phyloP scores from a whole-genome alignment of 768 basidiomycete genomes.

The Candolleomyces aberdarensis region DNA sequence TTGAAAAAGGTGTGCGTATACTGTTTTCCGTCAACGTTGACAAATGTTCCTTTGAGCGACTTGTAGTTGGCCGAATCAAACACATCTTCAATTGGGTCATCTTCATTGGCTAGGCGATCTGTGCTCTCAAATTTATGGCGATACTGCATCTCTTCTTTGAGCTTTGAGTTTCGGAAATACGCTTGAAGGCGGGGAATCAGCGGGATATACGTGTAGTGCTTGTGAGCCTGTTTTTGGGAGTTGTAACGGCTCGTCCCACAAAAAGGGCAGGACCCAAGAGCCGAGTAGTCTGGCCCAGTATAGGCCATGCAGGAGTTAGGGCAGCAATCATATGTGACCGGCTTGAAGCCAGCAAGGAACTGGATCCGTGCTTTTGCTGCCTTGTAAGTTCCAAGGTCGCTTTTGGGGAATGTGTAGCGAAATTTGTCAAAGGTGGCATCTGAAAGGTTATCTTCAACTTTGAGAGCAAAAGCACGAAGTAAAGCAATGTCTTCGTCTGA shows the following conservation, averaged over 20 bases:
- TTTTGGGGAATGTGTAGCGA: no score
- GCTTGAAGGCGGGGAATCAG: conserved; percentile 22
- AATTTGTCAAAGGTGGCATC: no score
- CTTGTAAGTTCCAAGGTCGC: not conserved
- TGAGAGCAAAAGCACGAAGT: no score
- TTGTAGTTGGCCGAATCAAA: conserved; percentile 33
- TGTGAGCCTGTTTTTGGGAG: conserved; percentile 15
- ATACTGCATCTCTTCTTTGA: conserved; percentile 22
- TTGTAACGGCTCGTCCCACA: conserved; percentile 5
- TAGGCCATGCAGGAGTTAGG: conserved; percentile 38
- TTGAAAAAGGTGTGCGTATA: conserved; percentile 30
- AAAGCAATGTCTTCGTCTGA: no score
- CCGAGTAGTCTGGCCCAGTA: conserved; percentile 25
- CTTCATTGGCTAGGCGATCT: conserved; percentile 3
- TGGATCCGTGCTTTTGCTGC: conserved; percentile 10
- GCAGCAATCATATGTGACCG: conserved; percentile 38
- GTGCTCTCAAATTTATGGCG: conserved; percentile 15
- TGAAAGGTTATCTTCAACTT: no score
- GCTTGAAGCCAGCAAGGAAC: conserved; percentile 30
- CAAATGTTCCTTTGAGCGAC: conserved; percentile 14
- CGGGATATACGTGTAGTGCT: conserved; percentile 34
- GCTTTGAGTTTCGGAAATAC: conserved; percentile 14
- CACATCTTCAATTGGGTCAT: conserved; percentile 27
- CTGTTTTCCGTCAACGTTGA: conserved; percentile 18
- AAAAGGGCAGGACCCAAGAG: conserved; percentile 31